Evolutionary conservation across 177 flowering plant genomes (phyloP).

Genomic region (Vitis hybrid): DNA sequence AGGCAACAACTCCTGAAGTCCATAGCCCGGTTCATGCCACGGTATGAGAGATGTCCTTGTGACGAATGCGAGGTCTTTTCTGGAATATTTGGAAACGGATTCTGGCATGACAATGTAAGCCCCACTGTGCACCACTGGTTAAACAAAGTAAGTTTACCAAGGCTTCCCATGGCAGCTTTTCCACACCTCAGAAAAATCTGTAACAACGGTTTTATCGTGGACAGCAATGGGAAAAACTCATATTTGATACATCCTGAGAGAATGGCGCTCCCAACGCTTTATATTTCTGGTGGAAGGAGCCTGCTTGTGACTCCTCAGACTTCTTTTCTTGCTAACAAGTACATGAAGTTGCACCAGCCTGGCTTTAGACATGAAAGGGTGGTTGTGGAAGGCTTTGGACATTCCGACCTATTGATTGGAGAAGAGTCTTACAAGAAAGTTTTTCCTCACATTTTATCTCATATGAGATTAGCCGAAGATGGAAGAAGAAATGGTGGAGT

Average conservation of each 20-base stretch:
- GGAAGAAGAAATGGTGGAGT: slow-evolving; percentile 1
- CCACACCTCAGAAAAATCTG: slow-evolving; percentile 64
- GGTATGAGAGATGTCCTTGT: slow-evolving; percentile 53
- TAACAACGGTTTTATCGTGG: slow-evolving; percentile 46
- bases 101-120: slow-evolving; percentile 61
- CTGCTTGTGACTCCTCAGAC: slow-evolving; percentile 56
- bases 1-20: slow-evolving; percentile 40
- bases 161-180: slow-evolving; percentile 52
- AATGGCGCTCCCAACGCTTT: slow-evolving; percentile 51
- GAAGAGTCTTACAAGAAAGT: slow-evolving; percentile 28
- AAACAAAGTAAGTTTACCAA: slow-evolving; percentile 34
- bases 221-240: slow-evolving; percentile 25
- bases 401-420: slow-evolving; percentile 41
- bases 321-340: slow-evolving; percentile 49
- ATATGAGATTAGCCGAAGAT: slow-evolving; percentile 23
- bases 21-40: slow-evolving; percentile 47
- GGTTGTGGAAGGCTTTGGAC: slow-evolving; percentile 48
- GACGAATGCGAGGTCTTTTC: slow-evolving; percentile 57
- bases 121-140: slow-evolving; percentile 48
- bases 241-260: slow-evolving; percentile 46
- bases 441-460: slow-evolving; percentile 32
- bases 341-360: slow-evolving; percentile 67
- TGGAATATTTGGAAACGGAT: slow-evolving; percentile 56
- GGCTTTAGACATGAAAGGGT: slow-evolving; percentile 45
- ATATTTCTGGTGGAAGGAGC: slow-evolving; percentile 53